These are phyloP conservation scores for Capsicum baccatum DNA, from an alignment of 257 asterid species.

Conservation along the genomic window DNA sequence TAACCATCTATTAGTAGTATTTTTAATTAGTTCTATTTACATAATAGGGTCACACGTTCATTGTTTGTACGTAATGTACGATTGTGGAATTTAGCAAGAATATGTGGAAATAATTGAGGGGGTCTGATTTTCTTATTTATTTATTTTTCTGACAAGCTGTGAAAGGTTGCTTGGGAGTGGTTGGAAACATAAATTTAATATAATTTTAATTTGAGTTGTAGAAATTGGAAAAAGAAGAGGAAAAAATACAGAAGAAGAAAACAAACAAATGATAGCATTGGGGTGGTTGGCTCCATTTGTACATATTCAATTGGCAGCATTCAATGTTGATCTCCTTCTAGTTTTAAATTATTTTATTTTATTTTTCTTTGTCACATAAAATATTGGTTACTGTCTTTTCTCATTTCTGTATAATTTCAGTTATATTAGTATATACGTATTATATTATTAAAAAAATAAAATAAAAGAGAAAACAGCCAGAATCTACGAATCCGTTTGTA, in stretches of 20 bases:
- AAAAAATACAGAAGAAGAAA: neutral
- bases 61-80: slow-evolving; percentile 36
- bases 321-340: slow-evolving; percentile 9
- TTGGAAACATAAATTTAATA: slow-evolving; percentile 21
- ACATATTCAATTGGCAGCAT: slow-evolving; percentile 26
- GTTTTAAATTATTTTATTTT: neutral
- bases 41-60: slow-evolving; percentile 8
- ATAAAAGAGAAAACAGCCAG: neutral
- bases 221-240: neutral
- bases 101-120: slow-evolving; percentile 15
- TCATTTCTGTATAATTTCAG: slow-evolving; percentile 14
- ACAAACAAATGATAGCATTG: slow-evolving; percentile 14
- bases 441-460: neutral
- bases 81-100: slow-evolving; percentile 16
- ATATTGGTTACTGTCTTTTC: neutral
- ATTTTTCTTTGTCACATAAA: neutral
- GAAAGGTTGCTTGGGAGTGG: slow-evolving; percentile 23
- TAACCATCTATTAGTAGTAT: neutral
- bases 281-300: slow-evolving; percentile 30
- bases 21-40: neutral
- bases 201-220: neutral
- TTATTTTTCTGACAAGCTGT: neutral
- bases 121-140: neutral
- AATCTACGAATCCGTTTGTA: neutral
- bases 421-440: neutral